Conservation (phyloP, 352 stramenopile species). For the Aphanomyces cochlioides region DNA sequence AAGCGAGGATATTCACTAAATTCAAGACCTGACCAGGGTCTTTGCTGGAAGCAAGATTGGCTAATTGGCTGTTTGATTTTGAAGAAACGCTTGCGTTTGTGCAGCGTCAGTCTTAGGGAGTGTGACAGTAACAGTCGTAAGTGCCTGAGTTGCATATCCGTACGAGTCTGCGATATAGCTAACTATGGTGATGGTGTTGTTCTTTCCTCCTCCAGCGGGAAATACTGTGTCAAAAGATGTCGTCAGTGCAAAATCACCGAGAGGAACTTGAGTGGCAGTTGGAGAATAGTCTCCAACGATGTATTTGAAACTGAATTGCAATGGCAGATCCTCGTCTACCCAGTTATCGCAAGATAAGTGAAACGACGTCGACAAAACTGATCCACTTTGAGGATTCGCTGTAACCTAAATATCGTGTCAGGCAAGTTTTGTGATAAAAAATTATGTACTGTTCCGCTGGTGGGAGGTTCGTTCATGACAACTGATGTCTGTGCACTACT, state of each 20-base stretch:
- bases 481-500: conserved; percentile 46
- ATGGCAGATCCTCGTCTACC: conserved; percentile 61
- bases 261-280: conserved; percentile 45
- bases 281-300: conserved; percentile 55
- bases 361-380: conserved; percentile 55
- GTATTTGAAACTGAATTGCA: conserved; percentile 73
- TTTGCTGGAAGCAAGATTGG: not conserved
- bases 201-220: conserved; percentile 48
- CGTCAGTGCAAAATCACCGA: conserved; percentile 52
- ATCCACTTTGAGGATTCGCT: conserved; percentile 44
- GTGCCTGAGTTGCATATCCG: conserved; percentile 45
- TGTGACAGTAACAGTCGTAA: conserved; percentile 35
- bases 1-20: conserved; percentile 36
- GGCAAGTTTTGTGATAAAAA: not conserved
- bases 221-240: conserved; percentile 52
- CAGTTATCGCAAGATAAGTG: conserved; percentile 47
- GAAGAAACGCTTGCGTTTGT: not conserved
- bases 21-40: conserved; percentile 62
- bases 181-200: conserved; percentile 60
- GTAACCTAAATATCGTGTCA: conserved; percentile 29
- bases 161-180: conserved; percentile 57
- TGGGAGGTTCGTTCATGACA: conserved; percentile 49
- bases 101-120: not conserved
- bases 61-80: conserved; percentile 1
- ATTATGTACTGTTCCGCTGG: conserved; percentile 37